Conservation (phyloP, 2,329 filamentous ascomycete genomes). For the Pseudogymnoascus sp. region DNA sequence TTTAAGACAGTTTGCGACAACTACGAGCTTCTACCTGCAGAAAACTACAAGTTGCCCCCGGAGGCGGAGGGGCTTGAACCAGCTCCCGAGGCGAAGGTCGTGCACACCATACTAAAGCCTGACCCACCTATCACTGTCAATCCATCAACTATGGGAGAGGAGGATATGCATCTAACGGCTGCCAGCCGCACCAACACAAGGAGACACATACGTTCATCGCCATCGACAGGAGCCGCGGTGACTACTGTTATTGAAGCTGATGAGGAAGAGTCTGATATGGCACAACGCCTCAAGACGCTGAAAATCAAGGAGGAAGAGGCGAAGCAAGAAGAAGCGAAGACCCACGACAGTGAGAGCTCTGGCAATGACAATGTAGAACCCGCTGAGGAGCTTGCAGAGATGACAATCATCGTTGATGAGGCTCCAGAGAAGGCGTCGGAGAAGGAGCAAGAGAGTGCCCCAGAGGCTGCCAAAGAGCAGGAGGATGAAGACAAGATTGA, state of each 20-base stretch:
- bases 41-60: conserved; percentile 91
- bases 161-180: conserved; percentile 45
- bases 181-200: conserved; percentile 63
- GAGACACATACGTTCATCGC: conserved; percentile 71
- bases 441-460: conserved; percentile 18
- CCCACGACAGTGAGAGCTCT: conserved; percentile 17
- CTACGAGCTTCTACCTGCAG: conserved; percentile 79
- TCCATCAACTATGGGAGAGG: conserved; percentile 20
- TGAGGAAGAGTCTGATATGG: conserved; percentile 57
- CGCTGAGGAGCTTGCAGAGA: conserved; percentile 10
- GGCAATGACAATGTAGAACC: conserved; percentile 19
- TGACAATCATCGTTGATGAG: conserved; percentile 11
- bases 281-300: conserved; percentile 39
- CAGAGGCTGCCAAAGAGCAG: background rate
- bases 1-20: conserved; percentile 96
- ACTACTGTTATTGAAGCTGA: conserved; percentile 76
- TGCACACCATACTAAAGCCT: conserved; percentile 31
- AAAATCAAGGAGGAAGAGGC: conserved; percentile 35
- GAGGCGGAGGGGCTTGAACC: conserved; percentile 81
- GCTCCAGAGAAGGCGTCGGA: conserved; percentile 21
- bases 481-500: conserved; percentile 14
- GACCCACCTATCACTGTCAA: conserved; percentile 21
- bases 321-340: conserved; percentile 13
- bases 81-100: conserved; percentile 35
- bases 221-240: conserved; percentile 69